Base-by-base conservation (phyloP, 1,284 basidiomycete species). In the Wallemia hederae region DNA sequence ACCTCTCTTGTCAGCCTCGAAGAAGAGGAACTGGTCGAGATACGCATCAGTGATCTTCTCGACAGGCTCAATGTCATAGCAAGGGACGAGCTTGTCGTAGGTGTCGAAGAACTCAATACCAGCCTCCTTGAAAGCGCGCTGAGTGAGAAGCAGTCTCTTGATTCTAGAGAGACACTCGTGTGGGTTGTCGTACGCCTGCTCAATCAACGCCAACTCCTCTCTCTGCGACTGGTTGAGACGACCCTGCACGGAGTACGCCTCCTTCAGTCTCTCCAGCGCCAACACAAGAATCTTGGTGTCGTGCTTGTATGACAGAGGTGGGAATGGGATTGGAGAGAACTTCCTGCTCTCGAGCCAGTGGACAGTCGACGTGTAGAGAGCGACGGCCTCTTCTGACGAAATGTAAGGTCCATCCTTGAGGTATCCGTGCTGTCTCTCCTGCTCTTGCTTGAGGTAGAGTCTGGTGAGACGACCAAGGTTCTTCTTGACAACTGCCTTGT, bases 11-110 rank as follows among this genome's bases (percentile, higher is more conserved):
- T 96, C 91, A n/a, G 87, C 88, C 71, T 82, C 82, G 66, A 69
- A 75, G 66, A 69, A 69, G 60, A 70, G 65, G 66, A 65, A 65
- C 59, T 65, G 64, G 68, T 90, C 85, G 55, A 94, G 79, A 70
- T 94, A 94, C 25, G 90, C 90, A 70, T 94, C 91, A 24, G 89
- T 96, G 64, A 96, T 92, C 79, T 97, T 96, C 75, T 97, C 91
- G 24, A 97, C 87, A 0, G 91, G 90, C 70, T 96, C 90, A 64
- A 97, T 94, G 68, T 96, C 91, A 70, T 97, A 96, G 69, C 88
- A 92, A 24, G 90, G 90, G 67, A 96, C 94, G 66, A 96, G 80
- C 71, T 91, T 94, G 76, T 94, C 90, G 68, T 97, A 66, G 22
- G 68, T 70, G 62, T 70, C 69, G 64, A 75, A 75, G 70, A 75